These are phyloP conservation scores for Colletotrichum viniferum DNA, from an alignment of 2,329 filamentous ascomycete genomes.

Conservation along the genomic window DNA sequence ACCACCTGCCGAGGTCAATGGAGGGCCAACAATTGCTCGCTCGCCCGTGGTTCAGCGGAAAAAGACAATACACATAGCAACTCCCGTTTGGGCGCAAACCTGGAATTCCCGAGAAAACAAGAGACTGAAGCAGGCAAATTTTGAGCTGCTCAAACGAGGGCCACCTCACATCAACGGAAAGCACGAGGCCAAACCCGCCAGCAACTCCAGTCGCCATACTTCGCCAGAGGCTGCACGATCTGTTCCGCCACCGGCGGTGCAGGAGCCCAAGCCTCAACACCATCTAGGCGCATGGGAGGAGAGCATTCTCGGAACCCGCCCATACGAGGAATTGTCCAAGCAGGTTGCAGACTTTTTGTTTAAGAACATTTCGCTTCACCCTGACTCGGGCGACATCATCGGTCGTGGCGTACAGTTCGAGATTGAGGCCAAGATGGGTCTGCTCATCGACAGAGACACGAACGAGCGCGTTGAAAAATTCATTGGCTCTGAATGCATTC, in stretches of 20 bases:
- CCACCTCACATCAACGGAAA: conserved; percentile 44
- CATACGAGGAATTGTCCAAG: conserved; percentile 76
- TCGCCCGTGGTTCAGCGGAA: conserved; percentile 37
- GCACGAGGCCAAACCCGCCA: conserved; percentile 33
- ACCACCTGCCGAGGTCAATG: conserved; percentile 55
- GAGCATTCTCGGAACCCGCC: conserved; percentile 72
- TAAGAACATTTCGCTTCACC: conserved; percentile 68
- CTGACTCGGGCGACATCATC: conserved; percentile 67
- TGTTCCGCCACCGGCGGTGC: conserved; percentile 21
- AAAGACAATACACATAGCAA: conserved; percentile 41
- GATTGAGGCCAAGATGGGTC: conserved; percentile 92
- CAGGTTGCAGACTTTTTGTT: conserved; percentile 83
- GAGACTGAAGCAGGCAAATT: conserved; percentile 47
- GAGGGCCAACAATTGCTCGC: conserved; percentile 28
- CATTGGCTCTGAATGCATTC: conserved; percentile 72
- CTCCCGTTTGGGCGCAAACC: conserved; percentile 55
- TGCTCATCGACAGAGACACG: conserved; percentile 75
- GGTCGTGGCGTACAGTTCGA: conserved; percentile 78
- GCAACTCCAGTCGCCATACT: conserved; percentile 43
- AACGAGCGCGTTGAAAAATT: conserved; percentile 71
- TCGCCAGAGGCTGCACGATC: conserved; percentile 52
- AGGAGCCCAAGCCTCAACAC: conserved; percentile 24
- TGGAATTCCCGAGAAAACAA: conserved; percentile 37
- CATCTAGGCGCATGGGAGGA: conserved; percentile 65
- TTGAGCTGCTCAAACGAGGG: conserved; percentile 45